phyloP scores from a whole-genome alignment of 768 basidiomycete genomes.

The Amanita subjunquillea region DNA sequence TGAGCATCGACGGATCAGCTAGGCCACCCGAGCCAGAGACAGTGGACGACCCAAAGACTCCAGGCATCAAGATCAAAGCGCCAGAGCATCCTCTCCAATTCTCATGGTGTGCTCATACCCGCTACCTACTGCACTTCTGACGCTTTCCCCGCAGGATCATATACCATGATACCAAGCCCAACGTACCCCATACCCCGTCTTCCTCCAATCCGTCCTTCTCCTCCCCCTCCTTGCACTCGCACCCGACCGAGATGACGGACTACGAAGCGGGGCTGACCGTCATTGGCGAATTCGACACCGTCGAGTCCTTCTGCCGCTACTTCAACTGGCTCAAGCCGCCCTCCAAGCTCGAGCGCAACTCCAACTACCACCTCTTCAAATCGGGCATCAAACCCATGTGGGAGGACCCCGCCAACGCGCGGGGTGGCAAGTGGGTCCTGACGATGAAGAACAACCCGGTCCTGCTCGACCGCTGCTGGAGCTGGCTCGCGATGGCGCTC shows the following conservation, averaged over 20 bases:
- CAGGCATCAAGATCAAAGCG: slow-evolving; percentile 57
- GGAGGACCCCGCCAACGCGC: slow-evolving; percentile 88
- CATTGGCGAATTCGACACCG: slow-evolving; percentile 85
- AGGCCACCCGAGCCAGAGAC: slow-evolving; percentile 71
- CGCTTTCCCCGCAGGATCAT: slow-evolving; percentile 52
- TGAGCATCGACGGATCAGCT: slow-evolving; percentile 54
- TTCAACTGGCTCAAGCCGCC: slow-evolving; percentile 94
- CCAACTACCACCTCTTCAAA: slow-evolving; percentile 95
- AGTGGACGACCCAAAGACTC: slow-evolving; percentile 77
- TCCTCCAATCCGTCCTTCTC: slow-evolving; percentile 14
- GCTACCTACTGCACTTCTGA: neutral
- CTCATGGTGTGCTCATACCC: slow-evolving; percentile 45
- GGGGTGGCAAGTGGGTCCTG: slow-evolving; percentile 92
- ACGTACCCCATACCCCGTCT: slow-evolving; percentile 49
- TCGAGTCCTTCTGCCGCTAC: slow-evolving; percentile 84
- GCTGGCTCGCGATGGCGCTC: slow-evolving; percentile 83
- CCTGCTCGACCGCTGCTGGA: slow-evolving; percentile 82
- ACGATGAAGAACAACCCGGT: slow-evolving; percentile 81
- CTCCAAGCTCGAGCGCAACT: slow-evolving; percentile 78
- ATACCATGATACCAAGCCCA: slow-evolving; percentile 81
- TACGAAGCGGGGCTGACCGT: slow-evolving; percentile 83
- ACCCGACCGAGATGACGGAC: slow-evolving; percentile 53
- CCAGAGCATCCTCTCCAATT: slow-evolving; percentile 83
- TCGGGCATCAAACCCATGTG: slow-evolving; percentile 94
- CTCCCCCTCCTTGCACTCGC: slow-evolving; percentile 16